Evolutionary conservation across 495 filamentous ascomycete genomes (phyloP).

Genomic region (Hypoxylon intermedium): DNA sequence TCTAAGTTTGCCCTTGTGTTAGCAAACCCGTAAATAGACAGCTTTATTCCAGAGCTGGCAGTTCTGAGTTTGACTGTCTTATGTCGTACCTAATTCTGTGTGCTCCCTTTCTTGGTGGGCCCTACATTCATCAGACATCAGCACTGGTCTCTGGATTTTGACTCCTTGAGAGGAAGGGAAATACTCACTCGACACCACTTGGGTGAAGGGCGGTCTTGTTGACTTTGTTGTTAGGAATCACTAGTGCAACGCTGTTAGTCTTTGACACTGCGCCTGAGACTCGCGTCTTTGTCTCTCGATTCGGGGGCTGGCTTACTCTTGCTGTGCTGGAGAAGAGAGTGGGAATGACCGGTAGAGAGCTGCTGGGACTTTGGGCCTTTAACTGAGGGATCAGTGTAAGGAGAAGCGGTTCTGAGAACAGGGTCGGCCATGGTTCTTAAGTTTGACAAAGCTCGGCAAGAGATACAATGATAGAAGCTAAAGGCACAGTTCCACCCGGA

Average conservation of each 20-base stretch:
- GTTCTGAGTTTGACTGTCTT: constrained; percentile 1
- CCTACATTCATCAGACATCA: constrained; percentile 57
- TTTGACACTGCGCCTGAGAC: constrained; percentile 30
- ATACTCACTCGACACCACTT: constrained; percentile 84
- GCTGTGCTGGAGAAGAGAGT: constrained; percentile 37
- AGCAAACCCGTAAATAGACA: constrained; percentile 22
- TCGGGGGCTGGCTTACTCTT: constrained; percentile 49
- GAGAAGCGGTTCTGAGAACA: constrained; percentile 56
- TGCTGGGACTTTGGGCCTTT: constrained; percentile 57
- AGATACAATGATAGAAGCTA: constrained; percentile 19
- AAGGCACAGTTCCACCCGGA: constrained; percentile 39
- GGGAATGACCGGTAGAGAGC: constrained; percentile 42
- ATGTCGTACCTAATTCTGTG: constrained; percentile 77
- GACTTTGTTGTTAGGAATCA: constrained; percentile 70
- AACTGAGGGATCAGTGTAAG: constrained; percentile 56
- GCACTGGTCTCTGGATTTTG: constrained; percentile 25
- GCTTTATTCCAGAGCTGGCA: neutral
- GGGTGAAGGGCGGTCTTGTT: constrained; percentile 91
- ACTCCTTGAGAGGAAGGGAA: constrained; percentile 24
- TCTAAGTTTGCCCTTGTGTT: constrained; percentile 52
- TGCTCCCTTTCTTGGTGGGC: constrained; percentile 74
- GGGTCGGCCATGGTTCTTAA: constrained; percentile 61
- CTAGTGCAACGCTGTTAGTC: constrained; percentile 55
- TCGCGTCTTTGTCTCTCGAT: constrained; percentile 47
- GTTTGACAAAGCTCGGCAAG: constrained; percentile 31